Evolutionary conservation across 2,329 filamentous ascomycete genomes (phyloP), one percentile per base, ranked within the genome.

Genomic region (Penicillium occitanis): DNA sequence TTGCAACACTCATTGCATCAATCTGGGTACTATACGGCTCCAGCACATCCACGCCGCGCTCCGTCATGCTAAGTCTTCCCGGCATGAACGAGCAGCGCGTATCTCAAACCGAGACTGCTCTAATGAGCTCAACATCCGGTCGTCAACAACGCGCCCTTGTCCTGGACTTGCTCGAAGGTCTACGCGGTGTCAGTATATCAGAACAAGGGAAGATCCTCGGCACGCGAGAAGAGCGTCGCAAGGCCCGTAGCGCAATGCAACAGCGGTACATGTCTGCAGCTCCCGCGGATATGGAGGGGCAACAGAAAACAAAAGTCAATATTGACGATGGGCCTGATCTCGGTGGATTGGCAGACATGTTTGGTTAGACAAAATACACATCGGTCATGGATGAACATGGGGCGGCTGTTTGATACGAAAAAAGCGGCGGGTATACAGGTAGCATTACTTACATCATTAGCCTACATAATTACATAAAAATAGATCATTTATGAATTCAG

Each of bases 161-260:
- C 17, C 81, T 99, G 8, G 92, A 97, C 68, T 81, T 99, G 17
- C 82, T 99, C 25, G 91, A 93, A 71, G 90, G 93, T 51, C 84
- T 99, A 6, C 89, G 96, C 70, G 95, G 95, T 0, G 89, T 98
- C 5, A 94, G 93, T 72, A 91, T 99, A 65, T 91, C 93, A 7
- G 95, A 99, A 79, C 91, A 95, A 82, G 95, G 95, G 30, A 95
- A 92, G 77, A 88, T 99, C 28, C 78, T 84, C 53, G 77, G 79
- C 53, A 75, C 76, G 6, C 71, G 73, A 22, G 75, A 78, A 69
- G 79, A 79, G 64, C 74, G 77, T 59, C 78, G 78, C 30, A 82
- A 83, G 71, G 73, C 76, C 19, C 76, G 76, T 51, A 79, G 75
- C 65, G 77, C 74, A 14, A 74, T 81, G 67, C 80, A 79, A 70